Conservation (phyloP, 805 yeast genomes). For the Alloascoidea hylecoeti region DNA sequence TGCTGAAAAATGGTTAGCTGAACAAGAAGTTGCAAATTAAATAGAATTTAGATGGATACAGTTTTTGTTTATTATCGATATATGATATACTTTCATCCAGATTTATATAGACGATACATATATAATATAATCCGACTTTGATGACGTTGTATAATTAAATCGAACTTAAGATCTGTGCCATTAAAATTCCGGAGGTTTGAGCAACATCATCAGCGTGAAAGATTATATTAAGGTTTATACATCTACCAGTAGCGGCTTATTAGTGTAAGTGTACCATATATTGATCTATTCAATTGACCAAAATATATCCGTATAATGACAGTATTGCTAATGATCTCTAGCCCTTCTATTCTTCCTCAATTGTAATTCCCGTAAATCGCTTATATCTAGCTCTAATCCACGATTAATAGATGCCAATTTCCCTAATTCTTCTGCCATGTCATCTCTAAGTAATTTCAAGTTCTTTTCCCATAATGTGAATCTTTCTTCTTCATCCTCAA, state of each 20-base stretch:
- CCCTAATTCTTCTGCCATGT: constrained; percentile 40
- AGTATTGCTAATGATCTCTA: too few species aligned
- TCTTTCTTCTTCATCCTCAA: constrained; percentile 80
- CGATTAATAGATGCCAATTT: neutral
- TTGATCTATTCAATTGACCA: neutral
- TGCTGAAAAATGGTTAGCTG: constrained; percentile 73
- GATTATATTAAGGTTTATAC: neutral
- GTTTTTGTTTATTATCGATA: neutral
- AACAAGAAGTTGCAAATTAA: constrained; percentile 18
- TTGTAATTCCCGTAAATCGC: too few species aligned
- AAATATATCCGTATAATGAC: neutral
- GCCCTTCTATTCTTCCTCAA: too few species aligned
- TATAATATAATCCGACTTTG: neutral
- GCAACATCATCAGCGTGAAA: neutral
- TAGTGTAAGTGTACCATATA: neutral
- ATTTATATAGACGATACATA: neutral
- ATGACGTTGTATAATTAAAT: neutral
- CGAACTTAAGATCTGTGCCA: neutral
- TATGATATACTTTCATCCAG: neutral
- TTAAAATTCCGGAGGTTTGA: neutral
- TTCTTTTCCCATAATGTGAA: constrained; percentile 88
- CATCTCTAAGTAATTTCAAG: constrained; percentile 69
- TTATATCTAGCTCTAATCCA: too few species aligned
- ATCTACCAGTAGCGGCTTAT: neutral
- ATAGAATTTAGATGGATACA: neutral